Conservation (phyloP, 306 rosid genomes). For the Phaseolus lunatus region DNA sequence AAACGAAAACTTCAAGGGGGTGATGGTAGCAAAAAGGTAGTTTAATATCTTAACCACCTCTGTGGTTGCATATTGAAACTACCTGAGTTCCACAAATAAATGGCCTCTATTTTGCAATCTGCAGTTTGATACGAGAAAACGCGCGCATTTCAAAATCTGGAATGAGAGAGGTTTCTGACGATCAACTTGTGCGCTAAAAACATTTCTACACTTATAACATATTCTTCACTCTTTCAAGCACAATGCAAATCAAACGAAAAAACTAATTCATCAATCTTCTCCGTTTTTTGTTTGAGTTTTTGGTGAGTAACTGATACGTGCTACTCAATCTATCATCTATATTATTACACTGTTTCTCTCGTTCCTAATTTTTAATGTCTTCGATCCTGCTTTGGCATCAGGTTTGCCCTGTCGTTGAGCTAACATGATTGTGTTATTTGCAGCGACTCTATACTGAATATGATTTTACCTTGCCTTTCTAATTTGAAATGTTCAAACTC, state of each 20-base stretch:
- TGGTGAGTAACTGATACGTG: background rate
- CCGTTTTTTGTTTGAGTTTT: background rate
- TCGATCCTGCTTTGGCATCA: constrained; percentile 2
- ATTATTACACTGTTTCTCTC: background rate
- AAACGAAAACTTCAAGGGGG: no score
- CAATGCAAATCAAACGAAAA: constrained; percentile 30
- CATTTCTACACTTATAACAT: background rate
- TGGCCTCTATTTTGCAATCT: no score
- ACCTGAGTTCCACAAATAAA: no score
- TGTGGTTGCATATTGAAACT: no score
- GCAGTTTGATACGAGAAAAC: background rate
- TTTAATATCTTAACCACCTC: no score
- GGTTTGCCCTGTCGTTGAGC: background rate
- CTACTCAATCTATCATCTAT: background rate
- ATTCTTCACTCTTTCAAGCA: constrained; percentile 9
- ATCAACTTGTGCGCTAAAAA: background rate
- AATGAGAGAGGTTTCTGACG: background rate
- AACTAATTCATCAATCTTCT: background rate
- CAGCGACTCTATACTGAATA: constrained; percentile 2
- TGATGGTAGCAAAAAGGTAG: no score
- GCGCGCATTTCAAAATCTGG: constrained; percentile 42
- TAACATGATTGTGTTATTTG: constrained; percentile 8
- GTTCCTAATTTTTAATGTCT: background rate
- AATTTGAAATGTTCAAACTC: background rate
- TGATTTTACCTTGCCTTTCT: background rate